Conservation (phyloP, 805 yeast genomes). For the Grigorovia yakushimaensis region DNA sequence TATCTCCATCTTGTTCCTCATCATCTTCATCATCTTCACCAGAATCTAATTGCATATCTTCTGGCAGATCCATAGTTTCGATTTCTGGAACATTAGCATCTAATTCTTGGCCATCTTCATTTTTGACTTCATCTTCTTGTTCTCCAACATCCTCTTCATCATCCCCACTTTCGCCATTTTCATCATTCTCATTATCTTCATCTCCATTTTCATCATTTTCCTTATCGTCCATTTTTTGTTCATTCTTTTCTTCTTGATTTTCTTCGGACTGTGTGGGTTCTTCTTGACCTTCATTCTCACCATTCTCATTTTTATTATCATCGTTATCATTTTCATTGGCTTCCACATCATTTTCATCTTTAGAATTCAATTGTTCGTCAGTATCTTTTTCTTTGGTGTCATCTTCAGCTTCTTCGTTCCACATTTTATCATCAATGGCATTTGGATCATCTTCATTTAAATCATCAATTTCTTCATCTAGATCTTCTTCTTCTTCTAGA, state of each 20-base stretch:
- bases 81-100: slow-evolving; percentile 72
- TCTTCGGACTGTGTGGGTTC: slow-evolving; percentile 29
- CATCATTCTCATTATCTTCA: slow-evolving; percentile 44
- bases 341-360: slow-evolving; percentile 36
- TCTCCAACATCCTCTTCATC: slow-evolving; percentile 71
- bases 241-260: slow-evolving; percentile 29
- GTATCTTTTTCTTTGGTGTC: slow-evolving; percentile 74
- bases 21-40: slow-evolving; percentile 51
- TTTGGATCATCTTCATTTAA: slow-evolving; percentile 86
- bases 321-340: slow-evolving; percentile 28
- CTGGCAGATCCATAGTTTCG: slow-evolving; percentile 85
- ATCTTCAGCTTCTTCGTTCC: slow-evolving; percentile 86
- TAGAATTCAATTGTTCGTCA: slow-evolving; percentile 54
- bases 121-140: slow-evolving; percentile 67
- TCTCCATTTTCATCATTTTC: slow-evolving; percentile 31
- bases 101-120: slow-evolving; percentile 58
- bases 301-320: slow-evolving; percentile 22
- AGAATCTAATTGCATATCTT: slow-evolving; percentile 82
- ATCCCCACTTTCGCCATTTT: slow-evolving; percentile 44
- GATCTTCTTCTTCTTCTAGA: slow-evolving; percentile 53
- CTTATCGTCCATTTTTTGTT: slow-evolving; percentile 23
- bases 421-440: slow-evolving; percentile 94
- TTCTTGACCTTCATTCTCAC: slow-evolving; percentile 30
- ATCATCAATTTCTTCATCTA: slow-evolving; percentile 85
- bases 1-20: slow-evolving; percentile 34